Percentiles rank a stretch among this genome's conserved stretches.
These are phyloP conservation scores for Hanseniaspora occidentalis DNA, from an alignment of 805 yeast genomes.

Conservation along the genomic window DNA sequence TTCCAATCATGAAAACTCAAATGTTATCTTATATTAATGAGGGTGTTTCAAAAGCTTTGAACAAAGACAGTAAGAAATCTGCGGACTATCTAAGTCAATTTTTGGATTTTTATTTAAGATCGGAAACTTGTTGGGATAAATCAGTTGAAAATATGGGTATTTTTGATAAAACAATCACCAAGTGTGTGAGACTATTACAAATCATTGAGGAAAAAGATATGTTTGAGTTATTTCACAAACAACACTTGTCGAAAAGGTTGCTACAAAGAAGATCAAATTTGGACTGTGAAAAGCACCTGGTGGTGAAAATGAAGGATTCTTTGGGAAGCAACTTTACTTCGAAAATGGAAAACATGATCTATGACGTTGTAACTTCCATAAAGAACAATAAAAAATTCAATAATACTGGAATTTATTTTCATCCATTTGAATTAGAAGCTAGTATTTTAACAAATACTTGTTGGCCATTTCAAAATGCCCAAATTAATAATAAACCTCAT, in stretches of 20 bases:
- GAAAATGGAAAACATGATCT: conserved; percentile 75
- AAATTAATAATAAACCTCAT: too few relatives aligned
- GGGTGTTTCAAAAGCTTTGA: conserved; percentile 51
- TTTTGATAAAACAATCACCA: conserved; percentile 31
- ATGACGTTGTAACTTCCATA: conserved; percentile 54
- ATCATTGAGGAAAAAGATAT: conserved; percentile 72
- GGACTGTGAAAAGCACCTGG: conserved; percentile 59
- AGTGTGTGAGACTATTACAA: conserved; percentile 50
- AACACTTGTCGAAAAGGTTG: conserved; percentile 74
- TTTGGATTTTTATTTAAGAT: conserved; percentile 43
- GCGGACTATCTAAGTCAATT: conserved; percentile 46
- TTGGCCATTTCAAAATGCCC: conserved; percentile 50
- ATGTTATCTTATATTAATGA: conserved; percentile 44
- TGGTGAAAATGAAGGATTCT: conserved; percentile 58
- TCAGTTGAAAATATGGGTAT: conserved; percentile 21
- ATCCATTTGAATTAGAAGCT: conserved; percentile 31
- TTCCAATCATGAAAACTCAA: conserved; percentile 37
- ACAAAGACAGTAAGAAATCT: conserved; percentile 29
- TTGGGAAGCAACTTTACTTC: conserved; percentile 70
- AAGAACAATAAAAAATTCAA: conserved; percentile 34
- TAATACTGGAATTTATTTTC: conserved; percentile 7
- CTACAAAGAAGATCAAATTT: conserved; percentile 35
- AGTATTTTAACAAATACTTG: conserved; percentile 47
- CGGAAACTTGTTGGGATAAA: conserved; percentile 34
- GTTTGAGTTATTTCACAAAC: conserved; percentile 75